Conservation (phyloP, 352 stramenopile species). For the Globisporangium perplexum region DNA sequence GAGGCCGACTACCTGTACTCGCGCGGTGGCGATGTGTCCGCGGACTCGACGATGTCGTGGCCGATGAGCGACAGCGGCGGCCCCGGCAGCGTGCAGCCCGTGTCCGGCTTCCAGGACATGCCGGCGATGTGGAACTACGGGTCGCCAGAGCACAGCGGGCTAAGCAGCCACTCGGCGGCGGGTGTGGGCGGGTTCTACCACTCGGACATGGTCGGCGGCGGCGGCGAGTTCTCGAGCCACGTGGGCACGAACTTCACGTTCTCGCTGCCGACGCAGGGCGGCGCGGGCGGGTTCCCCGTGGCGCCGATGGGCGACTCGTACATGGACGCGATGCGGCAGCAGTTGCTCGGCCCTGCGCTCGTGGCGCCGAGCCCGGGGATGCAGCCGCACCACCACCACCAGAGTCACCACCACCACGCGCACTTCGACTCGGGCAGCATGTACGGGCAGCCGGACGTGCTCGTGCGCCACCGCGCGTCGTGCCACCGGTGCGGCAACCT, state of each 20-base stretch:
- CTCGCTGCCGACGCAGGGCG: slow-evolving; percentile 8
- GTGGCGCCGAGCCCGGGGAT: not conserved
- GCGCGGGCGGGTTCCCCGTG: slow-evolving; percentile 2
- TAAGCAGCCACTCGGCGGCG: slow-evolving; percentile 12
- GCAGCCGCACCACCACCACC: not conserved
- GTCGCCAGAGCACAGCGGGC: slow-evolving; percentile 15
- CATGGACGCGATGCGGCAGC: slow-evolving; percentile 16
- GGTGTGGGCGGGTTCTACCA: slow-evolving; percentile 15
- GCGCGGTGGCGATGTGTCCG: slow-evolving; percentile 1
- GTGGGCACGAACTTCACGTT: slow-evolving; percentile 17
- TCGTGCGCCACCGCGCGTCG: slow-evolving; percentile 72
- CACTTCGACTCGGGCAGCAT: not conserved
- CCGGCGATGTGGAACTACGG: slow-evolving; percentile 25
- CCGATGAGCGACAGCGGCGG: not conserved
- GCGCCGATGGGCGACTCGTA: slow-evolving; percentile 10
- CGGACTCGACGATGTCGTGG: slow-evolving; percentile 7
- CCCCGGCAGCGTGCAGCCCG: slow-evolving; percentile 4
- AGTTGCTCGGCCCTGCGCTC: slow-evolving; percentile 8
- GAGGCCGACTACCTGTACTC: slow-evolving; percentile 15
- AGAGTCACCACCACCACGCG: not conserved
- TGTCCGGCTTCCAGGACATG: slow-evolving; percentile 15
- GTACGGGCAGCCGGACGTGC: slow-evolving; percentile 19
- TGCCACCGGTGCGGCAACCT: slow-evolving; percentile 87
- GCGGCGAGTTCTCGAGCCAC: slow-evolving; percentile 15
- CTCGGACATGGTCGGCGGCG: slow-evolving; percentile 11